A percentile compares a stretch with the other conserved stretches of the same genome.
These are phyloP conservation scores for Tulasnella sp. DNA, from an alignment of 768 basidiomycete genomes.

Conservation along the genomic window DNA sequence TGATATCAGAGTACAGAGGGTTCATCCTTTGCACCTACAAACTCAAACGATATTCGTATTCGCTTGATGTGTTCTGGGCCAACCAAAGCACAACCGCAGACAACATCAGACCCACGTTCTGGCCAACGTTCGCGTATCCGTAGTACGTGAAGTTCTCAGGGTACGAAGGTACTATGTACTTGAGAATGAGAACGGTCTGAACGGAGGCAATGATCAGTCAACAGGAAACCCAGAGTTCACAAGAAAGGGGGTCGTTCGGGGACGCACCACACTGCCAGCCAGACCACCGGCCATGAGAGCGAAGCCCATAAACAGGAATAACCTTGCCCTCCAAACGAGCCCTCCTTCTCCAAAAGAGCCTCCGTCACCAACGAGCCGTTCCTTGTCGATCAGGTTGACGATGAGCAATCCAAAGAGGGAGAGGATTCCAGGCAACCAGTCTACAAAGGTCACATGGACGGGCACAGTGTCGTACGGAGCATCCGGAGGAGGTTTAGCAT, in stretches of 20 bases:
- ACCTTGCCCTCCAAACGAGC: conserved; percentile 85
- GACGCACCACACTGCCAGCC: conserved; percentile 91
- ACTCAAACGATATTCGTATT: conserved; percentile 92
- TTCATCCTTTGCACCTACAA: conserved; percentile 40
- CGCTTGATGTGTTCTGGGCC: conserved; percentile 72
- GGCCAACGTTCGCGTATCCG: conserved; percentile 92
- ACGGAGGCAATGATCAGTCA: background rate
- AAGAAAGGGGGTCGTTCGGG: background rate
- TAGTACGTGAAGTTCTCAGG: conserved; percentile 76
- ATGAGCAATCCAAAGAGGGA: conserved; percentile 88
- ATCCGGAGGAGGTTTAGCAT: conserved; percentile 71
- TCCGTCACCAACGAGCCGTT: conserved; percentile 73
- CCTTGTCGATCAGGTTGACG: conserved; percentile 93
- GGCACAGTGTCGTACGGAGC: conserved; percentile 64
- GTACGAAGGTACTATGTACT: conserved; percentile 75
- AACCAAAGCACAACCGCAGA: conserved; percentile 89
- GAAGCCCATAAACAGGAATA: conserved; percentile 92
- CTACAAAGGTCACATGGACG: conserved; percentile 84
- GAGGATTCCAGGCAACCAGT: conserved; percentile 97
- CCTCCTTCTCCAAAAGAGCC: conserved; percentile 51
- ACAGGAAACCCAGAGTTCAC: background rate
- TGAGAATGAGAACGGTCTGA: conserved; percentile 83
- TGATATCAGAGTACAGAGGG: background rate
- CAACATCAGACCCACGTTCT: conserved; percentile 80
- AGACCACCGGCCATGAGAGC: conserved; percentile 96